Base-by-base conservation (phyloP, 2,329 filamentous ascomycete species). In the Clonostachys rosea region DNA sequence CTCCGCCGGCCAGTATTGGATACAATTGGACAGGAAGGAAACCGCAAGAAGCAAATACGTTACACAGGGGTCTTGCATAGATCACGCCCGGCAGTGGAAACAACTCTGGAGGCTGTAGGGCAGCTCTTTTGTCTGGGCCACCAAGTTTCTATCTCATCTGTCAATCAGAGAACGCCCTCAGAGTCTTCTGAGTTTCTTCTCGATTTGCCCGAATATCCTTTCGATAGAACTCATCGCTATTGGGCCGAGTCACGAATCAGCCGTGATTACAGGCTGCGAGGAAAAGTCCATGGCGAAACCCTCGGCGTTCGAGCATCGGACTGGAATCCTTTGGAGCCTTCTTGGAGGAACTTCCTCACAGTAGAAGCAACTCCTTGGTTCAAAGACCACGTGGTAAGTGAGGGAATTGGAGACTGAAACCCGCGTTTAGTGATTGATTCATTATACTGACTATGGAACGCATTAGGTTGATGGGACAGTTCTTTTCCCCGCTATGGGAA, bases 51-150 rank as follows among this genome's bases (percentile, higher is more conserved):
- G 11, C 36, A 39, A 39, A 12, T 52, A 47, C 36, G 42, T 14
- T 47, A 49, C 45, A 18, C 12, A 5, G 5, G 35, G 40, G 20
- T 41, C 10, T 30, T 49, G 12, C n/a, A 14, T 10, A 44, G 48
- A 39, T 71, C 74, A 34, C 30, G 13, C 20, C 16, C 42, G 17
- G 40, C 41, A n/a, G 14, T 17, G 3, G n/a, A 24, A 24, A 14
- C 47, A 9, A 5, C 41, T 14, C 30, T 24, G 10, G 16, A 73
- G 33, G 54, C 70, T 6, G 70, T 68, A 3, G 66, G 59, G 4
- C 61, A 54, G 1, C 57, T 77, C 7, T 72, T 72, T 50, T 61
- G 59, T n/a, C 70, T 66, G 46, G 73, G 72, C 3, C 60, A 60
- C 6, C 46, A 53, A 11, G 55, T 75, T 10, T 60, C 75, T 48